Evolutionary conservation across 2,329 filamentous ascomycete species (phyloP).

Genomic region (Colletotrichum horii): DNA sequence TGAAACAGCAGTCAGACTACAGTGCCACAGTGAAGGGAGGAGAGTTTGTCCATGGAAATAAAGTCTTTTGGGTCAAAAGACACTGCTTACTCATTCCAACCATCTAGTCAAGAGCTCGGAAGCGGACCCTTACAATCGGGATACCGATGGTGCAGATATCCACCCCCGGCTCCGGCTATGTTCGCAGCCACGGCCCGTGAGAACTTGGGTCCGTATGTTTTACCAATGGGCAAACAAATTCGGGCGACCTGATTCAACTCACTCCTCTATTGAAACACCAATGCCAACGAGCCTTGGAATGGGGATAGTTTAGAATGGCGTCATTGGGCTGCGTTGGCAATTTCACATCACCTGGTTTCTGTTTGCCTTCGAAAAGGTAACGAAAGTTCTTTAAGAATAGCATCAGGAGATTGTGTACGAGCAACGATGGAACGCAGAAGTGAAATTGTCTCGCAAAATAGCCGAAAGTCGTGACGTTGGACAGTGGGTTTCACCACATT

Average conservation of each 20-base stretch:
- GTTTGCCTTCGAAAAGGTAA: neutral
- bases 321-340: neutral
- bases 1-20: neutral
- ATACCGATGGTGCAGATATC: neutral
- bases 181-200: neutral
- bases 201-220: neutral
- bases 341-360: neutral
- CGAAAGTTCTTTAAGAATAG: rapidly evolving
- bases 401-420: neutral
- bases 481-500: neutral
- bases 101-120: neutral
- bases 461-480: neutral
- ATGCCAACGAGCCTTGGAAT: neutral
- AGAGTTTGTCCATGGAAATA: neutral
- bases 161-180: neutral
- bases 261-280: neutral
- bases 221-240: neutral
- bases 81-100: neutral
- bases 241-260: neutral
- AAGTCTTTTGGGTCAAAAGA: neutral
- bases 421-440: neutral
- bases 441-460: neutral
- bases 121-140: neutral
- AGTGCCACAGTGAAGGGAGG: neutral
- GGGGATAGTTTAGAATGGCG: neutral